Evolutionary conservation across 345 rosid species (phyloP), one percentile per base, ranked within the genome.

Genomic region (Aurinia saxatilis): DNA sequence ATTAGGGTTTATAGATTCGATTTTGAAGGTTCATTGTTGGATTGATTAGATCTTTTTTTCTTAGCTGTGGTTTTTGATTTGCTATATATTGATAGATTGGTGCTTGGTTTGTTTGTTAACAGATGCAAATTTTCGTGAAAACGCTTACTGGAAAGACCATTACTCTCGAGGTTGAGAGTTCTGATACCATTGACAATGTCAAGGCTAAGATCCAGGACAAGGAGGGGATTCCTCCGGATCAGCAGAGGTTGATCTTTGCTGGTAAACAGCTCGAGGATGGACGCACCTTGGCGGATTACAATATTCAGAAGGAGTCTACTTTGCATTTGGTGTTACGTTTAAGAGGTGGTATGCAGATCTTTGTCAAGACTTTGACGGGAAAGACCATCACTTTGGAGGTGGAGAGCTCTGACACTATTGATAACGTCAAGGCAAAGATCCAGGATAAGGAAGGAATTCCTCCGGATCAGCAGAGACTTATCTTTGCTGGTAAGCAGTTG

Each of bases 81-180:
- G 31, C 17, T 30, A 14, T 25, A 17, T 19, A 17, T 37, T 55
- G 35, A 12, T 3, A 8, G 16, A 8, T n/a, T 8, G 4, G 5
- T 17, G 11, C 3, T 11, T 34, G 29, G 0, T 23, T 12, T 46
- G 2, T 6, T 39, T 16, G 10, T 17, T 57, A 59, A 6, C 49
- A 67, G 77, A 73, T 73, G 77, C 77, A 73, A 40, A 63, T 71
- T 2, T 71, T 71, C 50, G 75, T 71, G 74, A 70, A 70, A 63
- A 70, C 74, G 1, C 74, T 70, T 16, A 68, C 73, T 11, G 74
- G 72, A 34, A 67, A 67, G 58, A 67, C 72, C 9, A 66, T 66
- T 27, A 66, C 71, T 40, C 65, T 66, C 27, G 71, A 66, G 34
- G 71, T 66, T 3, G 71, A 66, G 63, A 57, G 71, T 49, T 66